Percentiles rank a stretch among this genome's conserved stretches.
Evolutionary conservation across 1,284 basidiomycete species (phyloP).

Genomic region (Cystobasidium sp.): DNA sequence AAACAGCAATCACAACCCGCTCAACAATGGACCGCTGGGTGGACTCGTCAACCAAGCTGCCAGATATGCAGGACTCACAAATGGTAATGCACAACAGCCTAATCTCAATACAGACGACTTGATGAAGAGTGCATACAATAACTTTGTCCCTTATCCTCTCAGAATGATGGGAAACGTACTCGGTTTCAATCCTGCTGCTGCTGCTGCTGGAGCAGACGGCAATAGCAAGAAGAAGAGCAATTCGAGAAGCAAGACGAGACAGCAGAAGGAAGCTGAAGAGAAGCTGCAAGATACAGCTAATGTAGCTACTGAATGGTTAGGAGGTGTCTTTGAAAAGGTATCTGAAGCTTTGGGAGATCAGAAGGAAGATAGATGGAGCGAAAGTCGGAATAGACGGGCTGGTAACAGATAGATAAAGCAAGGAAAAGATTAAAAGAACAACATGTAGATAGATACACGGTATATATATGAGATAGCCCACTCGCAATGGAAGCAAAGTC

Average conservation of each 20-base stretch:
- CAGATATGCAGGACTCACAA: constrained; percentile 3
- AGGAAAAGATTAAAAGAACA: background rate
- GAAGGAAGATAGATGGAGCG: constrained; percentile 30
- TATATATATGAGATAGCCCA: too few species aligned
- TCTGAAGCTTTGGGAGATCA: constrained; percentile 9
- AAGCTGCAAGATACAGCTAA: constrained; percentile 15
- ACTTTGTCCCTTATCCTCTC: constrained; percentile 18
- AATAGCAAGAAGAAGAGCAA: background rate
- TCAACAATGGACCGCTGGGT: constrained; percentile 4
- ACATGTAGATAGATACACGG: background rate
- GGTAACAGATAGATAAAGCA: constrained; percentile 3
- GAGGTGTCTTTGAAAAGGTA: constrained; percentile 6
- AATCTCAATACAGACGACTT: constrained; percentile 1
- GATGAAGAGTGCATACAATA: constrained; percentile 25
- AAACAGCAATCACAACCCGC: background rate
- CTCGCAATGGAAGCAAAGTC: too few species aligned
- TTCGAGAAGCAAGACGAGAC: background rate
- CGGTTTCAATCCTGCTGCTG: constrained; percentile 1
- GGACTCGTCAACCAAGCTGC: constrained; percentile 26
- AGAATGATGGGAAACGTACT: constrained; percentile 19
- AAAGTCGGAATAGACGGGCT: constrained; percentile 13
- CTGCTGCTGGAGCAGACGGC: background rate
- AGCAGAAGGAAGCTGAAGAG: constrained; percentile 3
- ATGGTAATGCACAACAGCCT: background rate
- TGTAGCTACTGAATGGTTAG: constrained; percentile 34